Percentiles rank a stretch among this genome's conserved stretches.
Evolutionary conservation across 2,329 filamentous ascomycete genomes (phyloP).

Genomic region (Emergomyces africanus): DNA sequence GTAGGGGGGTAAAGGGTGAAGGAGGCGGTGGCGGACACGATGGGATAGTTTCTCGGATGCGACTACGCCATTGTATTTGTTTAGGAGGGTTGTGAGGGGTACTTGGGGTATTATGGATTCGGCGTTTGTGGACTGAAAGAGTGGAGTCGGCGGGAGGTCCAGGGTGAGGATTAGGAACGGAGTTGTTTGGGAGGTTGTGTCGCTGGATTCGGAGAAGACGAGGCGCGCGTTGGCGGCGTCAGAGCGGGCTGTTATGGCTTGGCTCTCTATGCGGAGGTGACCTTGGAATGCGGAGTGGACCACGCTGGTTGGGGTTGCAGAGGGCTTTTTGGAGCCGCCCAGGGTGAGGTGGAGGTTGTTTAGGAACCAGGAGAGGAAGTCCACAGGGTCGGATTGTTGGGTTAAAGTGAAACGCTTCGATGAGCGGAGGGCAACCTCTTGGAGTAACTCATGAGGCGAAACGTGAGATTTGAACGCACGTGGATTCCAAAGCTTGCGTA

Average conservation of each 20-base stretch:
- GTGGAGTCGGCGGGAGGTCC: conserved; percentile 77
- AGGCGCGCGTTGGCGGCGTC: conserved; percentile 69
- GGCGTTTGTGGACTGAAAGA: conserved; percentile 91
- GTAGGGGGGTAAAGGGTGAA: conserved; percentile 84
- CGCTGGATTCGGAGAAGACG: conserved; percentile 81
- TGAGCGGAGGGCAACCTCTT: conserved; percentile 81
- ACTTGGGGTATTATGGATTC: conserved; percentile 81
- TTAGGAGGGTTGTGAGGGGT: conserved; percentile 66
- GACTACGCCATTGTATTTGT: conserved; percentile 82
- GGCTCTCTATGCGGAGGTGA: conserved; percentile 79
- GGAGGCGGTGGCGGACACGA: conserved; percentile 74
- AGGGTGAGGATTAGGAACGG: conserved; percentile 88
- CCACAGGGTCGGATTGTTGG: conserved; percentile 83
- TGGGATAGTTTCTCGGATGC: conserved; percentile 83
- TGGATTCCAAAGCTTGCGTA: conserved; percentile 97
- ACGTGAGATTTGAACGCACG: conserved; percentile 94
- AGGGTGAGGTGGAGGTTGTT: conserved; percentile 89
- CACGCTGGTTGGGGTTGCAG: conserved; percentile 53
- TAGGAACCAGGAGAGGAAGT: conserved; percentile 94
- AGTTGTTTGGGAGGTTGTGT: conserved; percentile 61
- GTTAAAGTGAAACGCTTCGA: conserved; percentile 89
- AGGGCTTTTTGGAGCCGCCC: conserved; percentile 78
- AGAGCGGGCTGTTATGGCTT: conserved; percentile 82
- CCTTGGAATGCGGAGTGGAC: conserved; percentile 92
- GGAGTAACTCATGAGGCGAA: conserved; percentile 90